Evolutionary conservation across 768 basidiomycete genomes (phyloP).

Genomic region (Hygrocybe punicea): DNA sequence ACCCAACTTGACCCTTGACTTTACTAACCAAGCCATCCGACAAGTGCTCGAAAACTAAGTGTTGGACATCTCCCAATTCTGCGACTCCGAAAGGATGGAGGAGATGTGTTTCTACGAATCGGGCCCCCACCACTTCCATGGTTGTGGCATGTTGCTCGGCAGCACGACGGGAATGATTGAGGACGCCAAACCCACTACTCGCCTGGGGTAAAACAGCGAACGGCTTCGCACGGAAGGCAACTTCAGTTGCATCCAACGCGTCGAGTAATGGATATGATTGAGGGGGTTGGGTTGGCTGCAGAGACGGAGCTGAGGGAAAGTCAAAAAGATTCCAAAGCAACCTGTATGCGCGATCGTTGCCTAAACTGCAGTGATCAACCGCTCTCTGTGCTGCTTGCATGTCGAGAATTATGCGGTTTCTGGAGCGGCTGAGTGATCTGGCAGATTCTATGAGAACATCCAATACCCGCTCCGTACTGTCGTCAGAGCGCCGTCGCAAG

Average conservation of each 20-base stretch:
- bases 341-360: not conserved
- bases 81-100: not conserved
- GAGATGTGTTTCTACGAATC: not conserved
- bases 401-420: not conserved
- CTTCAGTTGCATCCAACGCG: not conserved
- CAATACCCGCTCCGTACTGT: not conserved
- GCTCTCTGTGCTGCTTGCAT: not conserved
- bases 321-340: not conserved
- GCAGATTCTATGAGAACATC: not conserved
- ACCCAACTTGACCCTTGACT: not conserved
- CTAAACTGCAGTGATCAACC: not conserved
- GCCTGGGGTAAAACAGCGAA: not conserved
- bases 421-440: not conserved
- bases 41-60: not conserved
- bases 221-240: not conserved
- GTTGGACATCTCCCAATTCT: not conserved
- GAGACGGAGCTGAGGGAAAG: not conserved
- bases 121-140: not conserved
- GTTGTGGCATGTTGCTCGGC: not conserved
- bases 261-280: not conserved
- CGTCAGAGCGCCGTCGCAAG: not conserved
- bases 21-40: not conserved
- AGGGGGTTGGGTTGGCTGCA: not conserved
- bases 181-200: not conserved
- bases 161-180: not conserved